Base-by-base conservation (phyloP, 345 rosid genomes). In the Tarenaya hassleriana region DNA sequence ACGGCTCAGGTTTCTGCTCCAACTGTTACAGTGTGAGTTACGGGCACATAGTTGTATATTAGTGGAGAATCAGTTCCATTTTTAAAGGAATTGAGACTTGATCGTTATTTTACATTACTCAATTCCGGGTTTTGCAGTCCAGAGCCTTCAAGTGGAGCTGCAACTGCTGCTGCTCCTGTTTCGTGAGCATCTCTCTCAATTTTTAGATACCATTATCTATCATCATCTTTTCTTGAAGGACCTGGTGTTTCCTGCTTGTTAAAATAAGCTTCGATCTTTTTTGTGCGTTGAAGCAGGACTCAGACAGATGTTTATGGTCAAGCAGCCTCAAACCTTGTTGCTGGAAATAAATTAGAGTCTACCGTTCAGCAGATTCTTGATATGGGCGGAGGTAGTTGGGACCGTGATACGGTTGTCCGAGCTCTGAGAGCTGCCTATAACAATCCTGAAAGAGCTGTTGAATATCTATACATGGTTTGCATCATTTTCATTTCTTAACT, bases 301-400 rank as follows among this genome's bases (percentile, higher is more conserved):
- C 87, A 73, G 14, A 33, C 79, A 40, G 80, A 73, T 77, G 81
- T 73, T 6, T 79, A 81, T 67, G 95, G 88, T 48, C 84, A 83
- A 66, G 98, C 95, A 46, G 96, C 98, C 20, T 88, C 98, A 15
- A 92, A 76, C 73, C 78, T 92, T 56, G 94, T 88, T 52, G 98
- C 95, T 7, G 98, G 97, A 49, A 88, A 14, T 52, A 77, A 70
- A 60, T 62, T 92, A 54, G 91, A 92, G 61, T 86, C 84, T 45
- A 53, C 86, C 29, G 67, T 92, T 55, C 95, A 92, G 68, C 88
- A 92, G 62, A 92, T 92, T 74, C 77, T 92, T 60, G 97, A 88
- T 65, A 83, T 92, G 86, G 98, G 97, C 52, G 98, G 97, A 52
- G 95, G 97, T 42, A 76, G 81, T 34, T 88, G 97, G 97, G 94